Base-by-base conservation (phyloP, 2,329 filamentous ascomycete genomes). In the Diaporthe vaccinii region DNA sequence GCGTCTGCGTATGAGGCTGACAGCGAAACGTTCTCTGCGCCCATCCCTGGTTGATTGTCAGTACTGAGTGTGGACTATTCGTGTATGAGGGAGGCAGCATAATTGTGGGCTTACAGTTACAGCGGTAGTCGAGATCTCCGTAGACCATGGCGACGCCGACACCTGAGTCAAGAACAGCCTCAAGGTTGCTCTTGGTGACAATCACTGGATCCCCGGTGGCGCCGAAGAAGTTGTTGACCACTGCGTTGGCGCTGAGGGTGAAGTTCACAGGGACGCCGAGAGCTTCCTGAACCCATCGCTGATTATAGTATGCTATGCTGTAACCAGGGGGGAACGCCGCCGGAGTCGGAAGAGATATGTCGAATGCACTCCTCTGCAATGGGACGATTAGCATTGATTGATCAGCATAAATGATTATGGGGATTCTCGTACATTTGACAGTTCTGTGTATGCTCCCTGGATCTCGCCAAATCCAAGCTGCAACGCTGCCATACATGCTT, bases 181-280 rank as follows among this genome's bases (percentile, higher is more conserved):
- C 85, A 0, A 89, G 77, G 71, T 77, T 76, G 2, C 78, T 72
- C 5, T 75, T 74, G 14, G 77, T 78, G 49, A 77, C 76, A 67
- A 78, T 76, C 71, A 79, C 78, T 39, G 77, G 51, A 72, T 81
- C 82, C n/a, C 77, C 78, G 5, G 78, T 79, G 22, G 57, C 88
- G 86, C 4, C 84, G 86, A 46, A 80, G 72, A 78, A 3, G 53
- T 87, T 81, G 73, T 88, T 87, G 7, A 85, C 34, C 22, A 61
- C 61, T 17, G 75, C 8, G 4, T 58, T 20, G 0, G 71, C 62
- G 34, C 34, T 65, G 28, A 79, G 76, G 88, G 88, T 89, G 82
- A 86, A 91, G 80, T 91, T 91, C 49, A 91, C 81, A 0, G 88
- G 88, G 0, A 90, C 87, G 4, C 90, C 90, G 2, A 92, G 85